Conservation (phyloP, 345 rosid genomes). For the Brassica juncea region DNA sequence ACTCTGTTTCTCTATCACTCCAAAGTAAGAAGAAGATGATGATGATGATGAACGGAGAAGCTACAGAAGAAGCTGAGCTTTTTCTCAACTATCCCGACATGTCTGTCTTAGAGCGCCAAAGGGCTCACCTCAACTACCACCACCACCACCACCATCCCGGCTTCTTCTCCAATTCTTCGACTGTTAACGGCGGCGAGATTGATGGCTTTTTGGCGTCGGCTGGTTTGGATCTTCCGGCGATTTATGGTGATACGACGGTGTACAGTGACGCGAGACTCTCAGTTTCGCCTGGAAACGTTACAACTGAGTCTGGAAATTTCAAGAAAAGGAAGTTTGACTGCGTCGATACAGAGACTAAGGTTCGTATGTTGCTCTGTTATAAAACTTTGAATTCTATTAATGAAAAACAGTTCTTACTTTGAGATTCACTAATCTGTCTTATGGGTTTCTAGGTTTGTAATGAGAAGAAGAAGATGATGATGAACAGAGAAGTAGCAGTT, state of each 20-base stretch:
- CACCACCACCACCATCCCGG: slow-evolving; percentile 37
- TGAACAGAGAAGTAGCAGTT: neutral
- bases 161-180: slow-evolving; percentile 34
- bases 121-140: slow-evolving; percentile 44
- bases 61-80: neutral
- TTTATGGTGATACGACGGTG: neutral
- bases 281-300: neutral
- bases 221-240: slow-evolving; percentile 30
- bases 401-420: neutral
- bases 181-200: slow-evolving; percentile 22
- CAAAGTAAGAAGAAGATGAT: neutral
- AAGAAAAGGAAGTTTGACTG: neutral
- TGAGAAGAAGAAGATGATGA: slow-evolving; percentile 1
- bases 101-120: slow-evolving; percentile 71
- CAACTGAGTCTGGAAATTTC: slow-evolving; percentile 17
- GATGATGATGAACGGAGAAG: slow-evolving; percentile 9
- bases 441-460: neutral
- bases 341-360: slow-evolving; percentile 28
- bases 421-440: neutral
- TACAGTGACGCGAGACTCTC: neutral
- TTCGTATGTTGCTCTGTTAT: neutral
- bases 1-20: slow-evolving; percentile 8
- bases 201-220: slow-evolving; percentile 26
- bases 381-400: neutral
- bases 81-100: slow-evolving; percentile 38